Conservation (phyloP, 129 eudicot genomes). For the Artemisia tridentata region DNA sequence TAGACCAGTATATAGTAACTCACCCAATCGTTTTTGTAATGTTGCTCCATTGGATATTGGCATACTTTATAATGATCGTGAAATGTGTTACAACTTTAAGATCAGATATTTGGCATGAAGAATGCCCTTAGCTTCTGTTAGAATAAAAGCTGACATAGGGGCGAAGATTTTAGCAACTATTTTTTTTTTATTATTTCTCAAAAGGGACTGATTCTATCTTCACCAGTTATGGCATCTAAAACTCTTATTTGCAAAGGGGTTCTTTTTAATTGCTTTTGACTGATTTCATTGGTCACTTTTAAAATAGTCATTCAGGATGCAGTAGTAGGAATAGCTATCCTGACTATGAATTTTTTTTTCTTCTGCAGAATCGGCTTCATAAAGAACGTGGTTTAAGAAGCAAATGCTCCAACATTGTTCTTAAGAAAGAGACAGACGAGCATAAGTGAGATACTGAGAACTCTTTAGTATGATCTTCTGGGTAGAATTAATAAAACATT, state of each 20-base stretch:
- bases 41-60: neutral
- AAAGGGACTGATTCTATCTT: no score
- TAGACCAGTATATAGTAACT: no score
- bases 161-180: no score
- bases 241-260: no score
- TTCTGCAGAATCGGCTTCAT: conserved; percentile 18
- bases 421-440: conserved; percentile 28
- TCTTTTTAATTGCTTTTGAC: neutral
- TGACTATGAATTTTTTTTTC: neutral
- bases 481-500: neutral
- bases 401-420: conserved; percentile 19
- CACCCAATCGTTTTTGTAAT: neutral
- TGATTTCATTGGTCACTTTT: neutral
- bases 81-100: neutral
- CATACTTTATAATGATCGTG: neutral
- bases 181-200: no score
- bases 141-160: no score
- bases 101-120: conserved; percentile 3
- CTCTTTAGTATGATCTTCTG: conserved; percentile 5
- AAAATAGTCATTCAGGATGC: neutral
- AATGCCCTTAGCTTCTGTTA: neutral
- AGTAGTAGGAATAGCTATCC: neutral
- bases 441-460: conserved; percentile 15
- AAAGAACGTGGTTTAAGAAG: conserved; percentile 22
- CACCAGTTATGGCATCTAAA: no score